A percentile compares a stretch with the other conserved stretches of the same genome.
Conservation (phyloP, 1,139 yeast species). For the Suhomyces ambrosiae region DNA sequence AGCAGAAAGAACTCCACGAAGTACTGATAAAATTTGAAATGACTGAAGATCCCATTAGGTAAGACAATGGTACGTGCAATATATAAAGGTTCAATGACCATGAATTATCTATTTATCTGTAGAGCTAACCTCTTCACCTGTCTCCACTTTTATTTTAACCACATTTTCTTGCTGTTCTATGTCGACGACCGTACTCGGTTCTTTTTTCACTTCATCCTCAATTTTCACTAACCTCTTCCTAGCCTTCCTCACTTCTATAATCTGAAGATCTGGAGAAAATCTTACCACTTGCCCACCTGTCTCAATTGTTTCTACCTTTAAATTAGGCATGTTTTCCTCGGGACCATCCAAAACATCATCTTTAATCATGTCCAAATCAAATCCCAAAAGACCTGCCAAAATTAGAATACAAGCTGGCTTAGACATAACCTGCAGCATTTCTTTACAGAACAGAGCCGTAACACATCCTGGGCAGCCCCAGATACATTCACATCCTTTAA, state of each 20-base stretch:
- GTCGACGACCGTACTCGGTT: constrained; percentile 6
- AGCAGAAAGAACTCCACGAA: constrained; percentile 19
- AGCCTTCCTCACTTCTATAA: constrained; percentile 47
- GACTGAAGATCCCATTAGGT: no score
- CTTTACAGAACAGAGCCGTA: constrained; percentile 77
- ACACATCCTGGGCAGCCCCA: constrained; percentile 92
- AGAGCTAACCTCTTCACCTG: no score
- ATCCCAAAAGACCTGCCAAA: constrained; percentile 51
- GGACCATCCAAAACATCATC: constrained; percentile 70
- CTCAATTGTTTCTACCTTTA: constrained; percentile 67
- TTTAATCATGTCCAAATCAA: constrained; percentile 43
- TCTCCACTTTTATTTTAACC: background rate
- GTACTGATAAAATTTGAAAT: constrained; percentile 1
- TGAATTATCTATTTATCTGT: no score
- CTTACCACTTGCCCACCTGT: constrained; percentile 54
- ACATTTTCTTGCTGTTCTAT: background rate
- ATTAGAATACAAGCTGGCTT: constrained; percentile 85
- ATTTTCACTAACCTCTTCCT: constrained; percentile 5
- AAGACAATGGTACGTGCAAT: background rate
- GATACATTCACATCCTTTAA: constrained; percentile 71
- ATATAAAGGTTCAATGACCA: background rate
- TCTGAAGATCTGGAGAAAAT: constrained; percentile 60
- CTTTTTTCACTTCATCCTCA: constrained; percentile 14
- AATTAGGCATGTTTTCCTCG: constrained; percentile 73
- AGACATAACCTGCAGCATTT: constrained; percentile 77